Base-by-base conservation (phyloP, 495 filamentous ascomycete genomes). In the Penicillium ucsense region DNA sequence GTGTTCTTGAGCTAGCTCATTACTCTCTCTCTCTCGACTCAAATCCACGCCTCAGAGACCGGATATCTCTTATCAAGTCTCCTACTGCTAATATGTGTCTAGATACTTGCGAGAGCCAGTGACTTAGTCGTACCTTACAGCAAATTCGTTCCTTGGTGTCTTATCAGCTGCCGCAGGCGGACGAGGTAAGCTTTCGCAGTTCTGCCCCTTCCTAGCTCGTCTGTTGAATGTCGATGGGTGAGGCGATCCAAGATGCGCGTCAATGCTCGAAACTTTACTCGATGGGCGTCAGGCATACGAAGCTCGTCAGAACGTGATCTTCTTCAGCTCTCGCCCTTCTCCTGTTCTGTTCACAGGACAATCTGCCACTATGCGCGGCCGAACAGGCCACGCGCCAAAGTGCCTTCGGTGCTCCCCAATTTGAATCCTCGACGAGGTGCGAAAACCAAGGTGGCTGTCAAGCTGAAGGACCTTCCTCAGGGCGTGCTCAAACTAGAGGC, bases 381-480 rank as follows among this genome's bases (percentile, higher is more conserved):
- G n/a, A 46, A 59, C 28, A 32, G 35, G 6, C 32, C 55, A 41
- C 59, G 50, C 43, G 34, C 59, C 44, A 54, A 51, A 40, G 37
- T 46, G 35, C 53, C 55, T 28, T 38, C 41, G 36, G 50, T 43
- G 40, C 44, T 34, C 31, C 41, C 56, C 29, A 42, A 30, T 44
- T 10, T 48, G 8, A 42, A 49, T 31, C 43, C 46, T 38, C 59
- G 48, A 35, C 60, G 74, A 52, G 66, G 63, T 38, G 72, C 70
- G 28, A 81, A 79, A 55, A 79, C 79, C 0, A 69, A 63, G 47
- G 69, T 79, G 1, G 78, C 73, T 0, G 57, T 82, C 37, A 80
- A 69, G 39, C 56, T 86, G 11, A 74, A 82, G 35, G 82, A 88
- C 39, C 70, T 86, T 10, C 82, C 84, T 10, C 83, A 86, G 54